These are phyloP conservation scores for Phytophthora crassamura DNA, from an alignment of 352 stramenopile species.

Conservation along the genomic window DNA sequence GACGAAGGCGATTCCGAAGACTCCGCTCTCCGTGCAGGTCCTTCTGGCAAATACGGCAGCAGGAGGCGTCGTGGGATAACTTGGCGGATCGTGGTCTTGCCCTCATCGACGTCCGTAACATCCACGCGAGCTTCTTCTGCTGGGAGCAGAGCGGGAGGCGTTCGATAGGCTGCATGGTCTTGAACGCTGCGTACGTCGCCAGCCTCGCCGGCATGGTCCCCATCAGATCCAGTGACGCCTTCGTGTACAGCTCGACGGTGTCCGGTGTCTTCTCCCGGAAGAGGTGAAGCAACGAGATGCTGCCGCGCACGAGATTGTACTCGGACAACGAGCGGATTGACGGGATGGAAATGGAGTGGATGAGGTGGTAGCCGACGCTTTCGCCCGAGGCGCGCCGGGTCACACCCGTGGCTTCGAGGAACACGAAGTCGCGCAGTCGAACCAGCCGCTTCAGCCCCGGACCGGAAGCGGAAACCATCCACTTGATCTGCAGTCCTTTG, in stretches of 20 bases:
- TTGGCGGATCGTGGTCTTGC: constrained; percentile 1
- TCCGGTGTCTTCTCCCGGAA: constrained; percentile 13
- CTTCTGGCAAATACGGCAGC: constrained; percentile 18
- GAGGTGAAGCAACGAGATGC: constrained; percentile 26
- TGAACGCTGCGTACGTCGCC: constrained; percentile 14
- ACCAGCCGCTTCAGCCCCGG: constrained; percentile 2
- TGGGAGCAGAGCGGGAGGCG: constrained; percentile 17
- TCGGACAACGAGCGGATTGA: constrained; percentile 3
- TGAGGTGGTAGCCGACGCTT: constrained; percentile 27
- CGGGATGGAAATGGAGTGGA: constrained; percentile 21
- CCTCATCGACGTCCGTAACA: constrained; percentile 7
- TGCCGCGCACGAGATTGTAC: constrained; percentile 26
- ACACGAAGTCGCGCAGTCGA: constrained; percentile 26
- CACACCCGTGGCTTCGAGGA: constrained; percentile 23
- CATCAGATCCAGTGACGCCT: constrained; percentile 9
- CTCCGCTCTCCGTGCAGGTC: constrained; percentile 11
- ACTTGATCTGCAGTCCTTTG: constrained; percentile 22
- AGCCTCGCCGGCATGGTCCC: constrained; percentile 11
- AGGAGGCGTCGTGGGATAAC: constrained; percentile 2
- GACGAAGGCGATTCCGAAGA: background rate
- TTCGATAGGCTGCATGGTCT: constrained; percentile 23
- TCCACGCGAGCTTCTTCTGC: constrained; percentile 35
- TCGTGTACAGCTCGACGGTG: constrained; percentile 15
- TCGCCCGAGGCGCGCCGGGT: constrained; percentile 5
- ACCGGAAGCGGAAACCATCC: constrained; percentile 8